A percentile compares a stretch with the other conserved stretches of the same genome.
phyloP scores from a whole-genome alignment of 495 filamentous ascomycete species.

The Darksidea phi region DNA sequence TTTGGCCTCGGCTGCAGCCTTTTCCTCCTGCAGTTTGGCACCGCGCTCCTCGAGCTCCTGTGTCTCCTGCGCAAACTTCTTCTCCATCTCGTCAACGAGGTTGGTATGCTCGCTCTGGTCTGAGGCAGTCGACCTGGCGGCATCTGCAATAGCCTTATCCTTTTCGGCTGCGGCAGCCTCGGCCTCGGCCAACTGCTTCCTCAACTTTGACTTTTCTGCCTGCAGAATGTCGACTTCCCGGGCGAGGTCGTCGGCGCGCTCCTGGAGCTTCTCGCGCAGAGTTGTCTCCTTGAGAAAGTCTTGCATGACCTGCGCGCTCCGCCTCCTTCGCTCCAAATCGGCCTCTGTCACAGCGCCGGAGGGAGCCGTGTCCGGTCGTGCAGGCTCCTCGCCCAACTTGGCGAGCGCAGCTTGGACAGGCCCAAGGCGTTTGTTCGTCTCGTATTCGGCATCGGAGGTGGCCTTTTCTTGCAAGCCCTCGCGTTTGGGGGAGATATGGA shows the following conservation, averaged over 20 bases:
- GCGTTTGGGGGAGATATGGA: conserved; percentile 13
- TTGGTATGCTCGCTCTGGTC: conserved; percentile 5
- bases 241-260: conserved; percentile 19
- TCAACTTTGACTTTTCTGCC: conserved; percentile 24
- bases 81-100: conserved; percentile 26
- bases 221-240: conserved; percentile 26
- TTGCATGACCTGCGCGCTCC: conserved; percentile 31
- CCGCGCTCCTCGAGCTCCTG: conserved; percentile 16
- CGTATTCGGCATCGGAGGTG: conserved; percentile 30
- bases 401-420: conserved; percentile 19
- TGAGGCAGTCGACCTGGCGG: not conserved
- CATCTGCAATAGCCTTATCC: conserved; percentile 17
- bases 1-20: conserved; percentile 28
- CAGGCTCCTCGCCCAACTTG: conserved; percentile 8
- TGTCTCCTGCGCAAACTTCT: conserved; percentile 23
- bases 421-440: conserved; percentile 12
- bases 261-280: conserved; percentile 27
- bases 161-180: conserved; percentile 27
- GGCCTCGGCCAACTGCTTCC: conserved; percentile 25
- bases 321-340: conserved; percentile 19
- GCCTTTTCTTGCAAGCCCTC: conserved; percentile 18
- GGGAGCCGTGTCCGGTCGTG: conserved; percentile 27
- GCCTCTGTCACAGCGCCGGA: conserved; percentile 20
- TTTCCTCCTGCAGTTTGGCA: conserved; percentile 27
- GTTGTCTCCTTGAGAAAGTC: conserved; percentile 36